Conservation (phyloP, 306 rosid species). For the Vigna hirtella region DNA sequence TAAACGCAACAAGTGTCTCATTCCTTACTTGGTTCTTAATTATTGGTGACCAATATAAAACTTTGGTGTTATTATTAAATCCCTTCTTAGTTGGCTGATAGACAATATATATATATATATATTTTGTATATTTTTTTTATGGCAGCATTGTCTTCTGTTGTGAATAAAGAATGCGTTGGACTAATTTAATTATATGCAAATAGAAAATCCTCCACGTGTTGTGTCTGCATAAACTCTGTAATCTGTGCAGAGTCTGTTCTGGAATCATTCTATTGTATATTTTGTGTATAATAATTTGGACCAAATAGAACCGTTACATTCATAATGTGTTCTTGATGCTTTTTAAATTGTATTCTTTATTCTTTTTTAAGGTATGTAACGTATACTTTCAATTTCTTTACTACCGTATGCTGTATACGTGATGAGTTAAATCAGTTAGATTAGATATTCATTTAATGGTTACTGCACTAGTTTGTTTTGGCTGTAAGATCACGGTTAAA, state of each 20-base stretch:
- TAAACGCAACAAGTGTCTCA: background rate
- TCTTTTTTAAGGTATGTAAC: background rate
- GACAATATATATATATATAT: too few species aligned
- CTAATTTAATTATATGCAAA: conserved; percentile 5
- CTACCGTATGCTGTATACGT: background rate
- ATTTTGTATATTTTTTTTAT: background rate
- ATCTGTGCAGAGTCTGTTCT: background rate
- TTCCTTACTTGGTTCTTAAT: background rate
- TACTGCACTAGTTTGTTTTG: too few species aligned
- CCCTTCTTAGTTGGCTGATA: conserved; percentile 28
- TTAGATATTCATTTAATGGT: too few species aligned
- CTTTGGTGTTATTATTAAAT: background rate
- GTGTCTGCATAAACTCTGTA: background rate
- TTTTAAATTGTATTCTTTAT: background rate
- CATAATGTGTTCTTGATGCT: background rate
- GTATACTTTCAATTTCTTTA: background rate
- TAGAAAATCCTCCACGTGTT: background rate
- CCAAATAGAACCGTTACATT: background rate
- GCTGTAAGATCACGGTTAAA: too few species aligned
- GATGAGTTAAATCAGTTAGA: too few species aligned
- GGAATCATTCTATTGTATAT: background rate
- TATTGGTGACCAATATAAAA: background rate
- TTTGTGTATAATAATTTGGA: background rate
- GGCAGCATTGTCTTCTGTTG: background rate
- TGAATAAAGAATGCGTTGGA: background rate